These are phyloP conservation scores for Fusarium veterinarium DNA, from an alignment of 2,329 filamentous ascomycete genomes.

Conservation along the genomic window DNA sequence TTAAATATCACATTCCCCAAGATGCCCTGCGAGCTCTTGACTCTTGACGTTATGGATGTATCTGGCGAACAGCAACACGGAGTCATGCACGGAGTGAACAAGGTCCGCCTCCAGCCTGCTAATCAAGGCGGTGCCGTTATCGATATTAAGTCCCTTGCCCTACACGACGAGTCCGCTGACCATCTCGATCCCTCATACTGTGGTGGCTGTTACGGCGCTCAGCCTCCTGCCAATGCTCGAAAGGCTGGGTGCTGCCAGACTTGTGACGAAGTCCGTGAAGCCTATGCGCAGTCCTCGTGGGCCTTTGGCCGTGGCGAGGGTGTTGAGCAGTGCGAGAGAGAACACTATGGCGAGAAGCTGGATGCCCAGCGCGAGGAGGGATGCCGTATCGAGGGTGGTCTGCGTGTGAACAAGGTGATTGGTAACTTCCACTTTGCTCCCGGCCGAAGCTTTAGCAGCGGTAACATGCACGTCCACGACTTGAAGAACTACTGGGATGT, in stretches of 20 bases:
- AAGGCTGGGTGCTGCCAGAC: constrained; percentile 97
- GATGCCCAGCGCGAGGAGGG: constrained; percentile 91
- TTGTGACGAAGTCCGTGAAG: constrained; percentile 95
- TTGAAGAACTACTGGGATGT: constrained; percentile 93
- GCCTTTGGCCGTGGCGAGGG: constrained; percentile 92
- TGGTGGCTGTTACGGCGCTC: constrained; percentile 90
- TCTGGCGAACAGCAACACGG: constrained; percentile 97
- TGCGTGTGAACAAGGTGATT: constrained; percentile 97
- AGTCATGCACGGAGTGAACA: constrained; percentile 90
- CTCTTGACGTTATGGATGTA: constrained; percentile 98
- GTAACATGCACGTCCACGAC: constrained; percentile 98
- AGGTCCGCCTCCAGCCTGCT: constrained; percentile 81
- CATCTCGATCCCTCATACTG: constrained; percentile 95
- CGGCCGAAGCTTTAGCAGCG: constrained; percentile 94
- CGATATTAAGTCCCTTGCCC: constrained; percentile 73
- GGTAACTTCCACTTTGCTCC: constrained; percentile 99
- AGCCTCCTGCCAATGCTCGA: constrained; percentile 73
- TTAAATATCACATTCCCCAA: constrained; percentile 96
- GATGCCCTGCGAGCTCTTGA: constrained; percentile 93
- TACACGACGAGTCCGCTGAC: constrained; percentile 73
- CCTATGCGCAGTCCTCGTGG: constrained; percentile 90
- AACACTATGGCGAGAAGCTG: constrained; percentile 91
- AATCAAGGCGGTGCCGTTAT: constrained; percentile 81
- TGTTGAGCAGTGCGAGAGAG: constrained; percentile 94
- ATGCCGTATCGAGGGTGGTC: constrained; percentile 89